These are phyloP conservation scores for Cystofilobasidium bisporidii DNA, from an alignment of 768 basidiomycete species.

Conservation along the genomic window DNA sequence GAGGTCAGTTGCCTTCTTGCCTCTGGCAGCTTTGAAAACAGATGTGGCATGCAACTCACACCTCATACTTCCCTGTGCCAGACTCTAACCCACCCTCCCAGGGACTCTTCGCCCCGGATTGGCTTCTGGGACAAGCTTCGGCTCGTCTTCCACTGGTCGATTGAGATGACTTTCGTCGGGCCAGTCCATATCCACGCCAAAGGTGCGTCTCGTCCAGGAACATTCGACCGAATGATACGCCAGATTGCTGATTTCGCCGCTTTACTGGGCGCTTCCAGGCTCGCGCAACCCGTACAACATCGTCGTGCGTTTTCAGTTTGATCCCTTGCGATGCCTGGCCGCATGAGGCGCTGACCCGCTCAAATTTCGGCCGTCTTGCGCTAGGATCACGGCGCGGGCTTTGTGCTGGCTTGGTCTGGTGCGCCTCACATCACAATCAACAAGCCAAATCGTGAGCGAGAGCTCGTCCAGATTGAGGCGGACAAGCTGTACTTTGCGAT, in stretches of 20 bases:
- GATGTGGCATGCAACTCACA: neutral
- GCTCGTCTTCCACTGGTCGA: constrained; percentile 67
- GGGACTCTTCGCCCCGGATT: constrained; percentile 68
- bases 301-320: constrained; percentile 39
- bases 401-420: constrained; percentile 75
- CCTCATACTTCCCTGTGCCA: neutral
- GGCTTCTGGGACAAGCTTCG: constrained; percentile 94
- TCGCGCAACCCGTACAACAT: constrained; percentile 69
- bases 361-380: neutral
- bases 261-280: no score
- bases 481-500: constrained; percentile 72
- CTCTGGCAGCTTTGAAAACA: no score
- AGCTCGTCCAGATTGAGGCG: constrained; percentile 72
- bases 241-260: no score
- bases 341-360: neutral
- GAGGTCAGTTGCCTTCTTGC: constrained; percentile 42
- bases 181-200: constrained; percentile 73
- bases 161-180: constrained; percentile 54
- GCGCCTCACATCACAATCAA: constrained; percentile 61
- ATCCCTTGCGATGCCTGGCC: no score
- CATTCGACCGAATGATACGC: no score
- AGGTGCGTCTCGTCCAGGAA: constrained; percentile 49
- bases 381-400: constrained; percentile 61
- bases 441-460: constrained; percentile 58
- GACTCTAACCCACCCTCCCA: constrained; percentile 62